Percentiles rank a stretch among this genome's conserved stretches.
Conservation (phyloP, 169 alveolate genomes). For the Cryptosporidium canis region DNA sequence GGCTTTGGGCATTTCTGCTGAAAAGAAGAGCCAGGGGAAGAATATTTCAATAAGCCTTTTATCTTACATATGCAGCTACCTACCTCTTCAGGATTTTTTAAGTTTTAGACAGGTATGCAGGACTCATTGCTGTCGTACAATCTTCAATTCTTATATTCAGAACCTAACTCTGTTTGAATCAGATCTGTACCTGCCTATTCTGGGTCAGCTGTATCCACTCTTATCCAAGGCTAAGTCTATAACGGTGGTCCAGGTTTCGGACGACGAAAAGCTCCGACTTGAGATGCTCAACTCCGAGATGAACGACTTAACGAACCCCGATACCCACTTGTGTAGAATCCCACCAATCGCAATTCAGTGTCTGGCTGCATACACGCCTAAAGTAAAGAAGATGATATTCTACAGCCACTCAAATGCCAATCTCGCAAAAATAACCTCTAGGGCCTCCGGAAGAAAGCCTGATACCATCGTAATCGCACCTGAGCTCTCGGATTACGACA, state of each 20-base stretch:
- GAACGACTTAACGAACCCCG: neutral
- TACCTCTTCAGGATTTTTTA: slow-evolving; percentile 27
- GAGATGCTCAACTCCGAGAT: neutral
- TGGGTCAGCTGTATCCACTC: slow-evolving; percentile 64
- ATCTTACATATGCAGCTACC: slow-evolving; percentile 29
- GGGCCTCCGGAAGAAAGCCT: slow-evolving; percentile 72
- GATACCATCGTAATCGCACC: slow-evolving; percentile 51
- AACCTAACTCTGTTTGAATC: slow-evolving; percentile 24
- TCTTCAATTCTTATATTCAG: slow-evolving; percentile 51
- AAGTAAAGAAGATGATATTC: slow-evolving; percentile 57
- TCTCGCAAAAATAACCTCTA: slow-evolving; percentile 58
- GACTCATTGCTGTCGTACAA: slow-evolving; percentile 64
- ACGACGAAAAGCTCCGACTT: neutral
- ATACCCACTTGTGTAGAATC: slow-evolving; percentile 5
- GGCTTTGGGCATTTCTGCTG: slow-evolving; percentile 51
- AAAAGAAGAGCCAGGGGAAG: neutral
- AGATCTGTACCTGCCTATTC: slow-evolving; percentile 30
- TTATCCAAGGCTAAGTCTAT: slow-evolving; percentile 41
- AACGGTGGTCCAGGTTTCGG: neutral
- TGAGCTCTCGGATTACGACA: neutral
- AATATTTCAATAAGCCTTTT: slow-evolving; percentile 41
- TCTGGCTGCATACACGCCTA: slow-evolving; percentile 66
- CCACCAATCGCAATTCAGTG: slow-evolving; percentile 64
- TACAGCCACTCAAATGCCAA: slow-evolving; percentile 57
- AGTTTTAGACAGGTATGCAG: slow-evolving; percentile 36